Base-by-base conservation (phyloP, 805 yeast genomes). In the Metschnikowia colocasiae region DNA sequence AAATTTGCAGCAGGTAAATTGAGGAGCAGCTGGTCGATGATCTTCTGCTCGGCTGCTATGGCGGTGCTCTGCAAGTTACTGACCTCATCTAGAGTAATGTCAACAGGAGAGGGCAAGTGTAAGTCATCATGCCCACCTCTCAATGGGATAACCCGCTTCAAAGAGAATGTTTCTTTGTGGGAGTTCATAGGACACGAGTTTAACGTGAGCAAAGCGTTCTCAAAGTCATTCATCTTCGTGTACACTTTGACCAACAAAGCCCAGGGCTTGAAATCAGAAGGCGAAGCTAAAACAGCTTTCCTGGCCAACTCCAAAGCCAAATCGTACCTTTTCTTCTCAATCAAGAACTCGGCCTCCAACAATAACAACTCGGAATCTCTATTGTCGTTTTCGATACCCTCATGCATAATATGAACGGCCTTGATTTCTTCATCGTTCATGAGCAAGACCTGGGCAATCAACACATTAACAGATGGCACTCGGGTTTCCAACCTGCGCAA, bases 101-200 rank as follows among this genome's bases (percentile, higher is more conserved):
- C 94, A 27, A 76, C 69, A 3, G 95, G 94, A 35, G 84, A 70
- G 0, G 95, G 95, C 35, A 87, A 70, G 64, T 87, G 95, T 55
- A 87, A 65, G 48, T 75, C 78, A 3, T 79, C 80, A 16, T 71
- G 60, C 15, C 73, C 73, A 13, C 67, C 65, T 22, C 67, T 64
- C 18, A 82, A 76, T 23, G 80, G 77, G 9, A 79, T 78, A 4
- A 83, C 75, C 57, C 94, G 71, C 59, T 77, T 80, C 56, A 85
- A 72, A 19, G 75, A 71, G 60, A 73, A 85, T 52, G 78, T 78
- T 56, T 86, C 94, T 59, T 81, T 83, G 58, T 82, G 80, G 9
- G 85, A 79, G 45, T 82, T 82, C 89, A 87, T 85, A 20, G 95
- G 95, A 59, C 91, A 85, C 13, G 92, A 82, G 58, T 87, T 87